phyloP scores from a whole-genome alignment of 225 moss, liverwort and hornwort genomes.

The Ulota crispa region DNA sequence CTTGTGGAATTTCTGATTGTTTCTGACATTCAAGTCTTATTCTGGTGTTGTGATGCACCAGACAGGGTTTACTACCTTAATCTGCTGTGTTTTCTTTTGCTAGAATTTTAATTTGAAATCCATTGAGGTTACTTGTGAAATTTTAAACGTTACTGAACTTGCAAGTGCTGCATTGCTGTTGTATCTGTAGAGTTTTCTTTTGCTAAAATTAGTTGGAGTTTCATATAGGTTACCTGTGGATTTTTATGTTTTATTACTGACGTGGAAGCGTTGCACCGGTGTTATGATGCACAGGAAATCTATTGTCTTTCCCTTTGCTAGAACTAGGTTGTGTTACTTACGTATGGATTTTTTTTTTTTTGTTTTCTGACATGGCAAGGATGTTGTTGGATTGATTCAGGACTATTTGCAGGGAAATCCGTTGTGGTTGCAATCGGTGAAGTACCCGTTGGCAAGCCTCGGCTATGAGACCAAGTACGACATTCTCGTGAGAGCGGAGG shows the following conservation, averaged over 20 bases:
- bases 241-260: too few species aligned
- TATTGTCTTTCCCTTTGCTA: neutral
- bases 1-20: neutral
- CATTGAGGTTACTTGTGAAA: neutral
- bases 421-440: constrained; percentile 73
- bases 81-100: neutral
- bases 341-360: neutral
- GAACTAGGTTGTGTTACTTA: neutral
- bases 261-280: neutral
- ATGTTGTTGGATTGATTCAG: constrained; percentile 31
- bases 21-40: neutral
- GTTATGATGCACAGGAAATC: neutral
- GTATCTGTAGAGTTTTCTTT: neutral
- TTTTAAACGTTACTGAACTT: neutral
- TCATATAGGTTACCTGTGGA: too few species aligned
- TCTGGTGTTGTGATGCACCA: neutral
- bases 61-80: neutral
- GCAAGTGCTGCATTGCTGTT: neutral
- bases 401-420: constrained; percentile 79
- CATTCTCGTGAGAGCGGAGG: constrained; percentile 51
- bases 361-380: neutral
- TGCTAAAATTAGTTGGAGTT: neutral
- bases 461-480: constrained; percentile 97
- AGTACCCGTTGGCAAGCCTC: constrained; percentile 85
- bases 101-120: neutral